Conservation (phyloP, 371 early-diverging fungal species). For the Mucor sp. region DNA sequence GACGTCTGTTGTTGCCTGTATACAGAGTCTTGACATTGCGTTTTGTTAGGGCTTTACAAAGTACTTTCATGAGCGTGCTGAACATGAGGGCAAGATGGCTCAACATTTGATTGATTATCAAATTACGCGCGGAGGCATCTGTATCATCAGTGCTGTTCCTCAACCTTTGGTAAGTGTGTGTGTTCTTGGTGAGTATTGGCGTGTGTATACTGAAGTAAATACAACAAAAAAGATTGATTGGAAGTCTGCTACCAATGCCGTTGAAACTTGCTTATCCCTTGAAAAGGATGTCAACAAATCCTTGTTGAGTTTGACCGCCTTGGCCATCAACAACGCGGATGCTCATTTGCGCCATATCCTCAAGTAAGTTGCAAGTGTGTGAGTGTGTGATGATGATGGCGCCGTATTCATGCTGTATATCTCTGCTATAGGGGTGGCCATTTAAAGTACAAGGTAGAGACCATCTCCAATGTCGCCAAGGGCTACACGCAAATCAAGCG, state of each 20-base stretch:
- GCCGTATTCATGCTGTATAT: background rate
- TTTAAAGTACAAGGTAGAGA: constrained; percentile 46
- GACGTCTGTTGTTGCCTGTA: background rate
- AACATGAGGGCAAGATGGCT: constrained; percentile 49
- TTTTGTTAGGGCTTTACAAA: constrained; percentile 49
- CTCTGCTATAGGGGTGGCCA: constrained; percentile 20
- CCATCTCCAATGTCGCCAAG: constrained; percentile 52
- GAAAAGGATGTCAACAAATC: constrained; percentile 66
- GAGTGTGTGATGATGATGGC: background rate
- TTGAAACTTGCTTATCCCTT: constrained; percentile 39
- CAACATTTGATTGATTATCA: constrained; percentile 64
- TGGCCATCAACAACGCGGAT: constrained; percentile 55
- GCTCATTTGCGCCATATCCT: constrained; percentile 59
- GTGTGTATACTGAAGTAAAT: no score
- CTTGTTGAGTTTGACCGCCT: constrained; percentile 53
- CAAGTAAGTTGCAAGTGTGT: constrained; percentile 35
- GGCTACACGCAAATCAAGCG: constrained; percentile 53
- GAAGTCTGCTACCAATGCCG: constrained; percentile 41
- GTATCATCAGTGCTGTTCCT: constrained; percentile 36
- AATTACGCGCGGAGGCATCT: constrained; percentile 62
- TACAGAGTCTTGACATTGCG: background rate
- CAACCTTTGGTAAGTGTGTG: constrained; percentile 35
- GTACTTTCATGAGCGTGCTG: constrained; percentile 61
- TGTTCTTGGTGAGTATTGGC: background rate
- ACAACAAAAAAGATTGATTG: constrained; percentile 29